Base-by-base conservation (phyloP, 2,329 filamentous ascomycete species). In the Plectosphaerella plurivora region DNA sequence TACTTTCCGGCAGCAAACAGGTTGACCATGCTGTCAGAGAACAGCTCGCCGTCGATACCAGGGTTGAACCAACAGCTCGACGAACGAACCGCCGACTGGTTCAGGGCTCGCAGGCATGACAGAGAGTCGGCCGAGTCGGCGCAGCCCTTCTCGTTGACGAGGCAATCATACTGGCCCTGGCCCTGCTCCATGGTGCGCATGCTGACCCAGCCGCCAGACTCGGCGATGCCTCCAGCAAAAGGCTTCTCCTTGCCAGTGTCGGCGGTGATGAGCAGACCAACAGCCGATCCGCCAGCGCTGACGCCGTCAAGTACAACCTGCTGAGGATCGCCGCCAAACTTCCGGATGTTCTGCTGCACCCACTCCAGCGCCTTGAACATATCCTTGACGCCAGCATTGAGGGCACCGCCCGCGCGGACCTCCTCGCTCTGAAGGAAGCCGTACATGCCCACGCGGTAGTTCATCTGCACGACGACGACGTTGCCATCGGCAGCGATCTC, bases 401-500 rank as follows among this genome's bases (percentile, higher is more conserved):
- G 55, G 8, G 24, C 15, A 6, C 53, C 55, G 15, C 53, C 53
- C 8, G 50, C 45, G 12, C 53, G 53, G 37, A 55, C 55, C 48
- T 55, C 53, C 45, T 56, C 45, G 11, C 55, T 45, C 24, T 56
- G 81, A 6, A 92, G 73, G 62, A 91, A 93, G 0, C 89, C 88
- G 59, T 84, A 91, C 0, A 81, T 78, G 0, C 88, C 88, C 14
- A 92, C 86, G 5, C 89, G 83, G 64, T 92, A 92, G 68, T 91
- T 91, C 68, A 89, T 79, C 5, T 77, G 85, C 2, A 92, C 86
- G 1, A 90, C 81, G 0, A 92, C 70, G 20, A 91, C 84, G 53
- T 79, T 70, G 37, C 76, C 73, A 16, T 81, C 79, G 0, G 83
- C 84, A 28, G 74, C 64, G n/a, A 91, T 67, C 1, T 78, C 81